These are phyloP conservation scores for Patellifolia procumbens DNA, from an alignment of 179 eudicot genomes.

Conservation along the genomic window DNA sequence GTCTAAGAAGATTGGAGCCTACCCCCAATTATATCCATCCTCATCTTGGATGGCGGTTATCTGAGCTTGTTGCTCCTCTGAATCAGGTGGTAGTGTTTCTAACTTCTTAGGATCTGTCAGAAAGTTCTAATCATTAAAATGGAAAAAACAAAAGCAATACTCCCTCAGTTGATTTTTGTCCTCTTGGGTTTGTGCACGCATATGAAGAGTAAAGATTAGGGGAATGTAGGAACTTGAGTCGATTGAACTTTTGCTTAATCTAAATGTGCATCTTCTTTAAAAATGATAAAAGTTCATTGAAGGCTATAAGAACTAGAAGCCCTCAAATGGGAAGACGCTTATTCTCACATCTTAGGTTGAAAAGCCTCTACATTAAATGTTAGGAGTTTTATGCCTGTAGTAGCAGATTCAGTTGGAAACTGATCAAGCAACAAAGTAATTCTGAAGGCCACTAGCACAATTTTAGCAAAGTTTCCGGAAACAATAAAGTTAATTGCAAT, in stretches of 20 bases:
- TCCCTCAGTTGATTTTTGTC: too few species aligned
- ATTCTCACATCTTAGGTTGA: slow-evolving; percentile 1
- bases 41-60: slow-evolving; percentile 77
- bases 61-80: slow-evolving; percentile 88
- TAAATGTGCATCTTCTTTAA: not conserved
- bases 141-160: not conserved
- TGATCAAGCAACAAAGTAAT: slow-evolving; percentile 1
- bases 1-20: slow-evolving; percentile 22
- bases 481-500: not conserved
- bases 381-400: not conserved
- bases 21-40: slow-evolving; percentile 99
- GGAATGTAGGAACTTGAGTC: too few species aligned
- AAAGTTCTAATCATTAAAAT: slow-evolving; percentile 22
- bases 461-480: not conserved
- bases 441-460: not conserved
- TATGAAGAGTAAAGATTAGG: too few species aligned
- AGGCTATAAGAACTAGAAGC: not conserved
- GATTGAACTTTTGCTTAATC: too few species aligned
- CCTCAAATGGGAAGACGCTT: not conserved
- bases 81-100: slow-evolving; percentile 81
- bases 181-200: too few species aligned
- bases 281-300: not conserved
- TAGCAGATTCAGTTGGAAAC: not conserved
- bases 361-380: not conserved
- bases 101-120: slow-evolving; percentile 59